A percentile compares a stretch with the other conserved stretches of the same genome.
Conservation (phyloP, 768 basidiomycete species). For the Boletus rubroflammeus region DNA sequence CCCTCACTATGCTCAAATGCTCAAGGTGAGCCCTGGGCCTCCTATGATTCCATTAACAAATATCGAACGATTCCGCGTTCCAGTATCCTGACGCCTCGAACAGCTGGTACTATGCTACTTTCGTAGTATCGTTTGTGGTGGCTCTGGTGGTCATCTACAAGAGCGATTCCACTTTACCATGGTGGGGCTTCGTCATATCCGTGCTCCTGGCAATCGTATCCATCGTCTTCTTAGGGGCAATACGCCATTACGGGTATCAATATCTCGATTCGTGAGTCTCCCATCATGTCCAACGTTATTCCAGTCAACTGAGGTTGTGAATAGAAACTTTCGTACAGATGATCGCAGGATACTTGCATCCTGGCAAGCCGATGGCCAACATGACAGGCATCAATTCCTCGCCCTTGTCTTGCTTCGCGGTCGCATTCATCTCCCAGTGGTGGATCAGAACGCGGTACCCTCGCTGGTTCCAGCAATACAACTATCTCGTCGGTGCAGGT, state of each 20-base stretch:
- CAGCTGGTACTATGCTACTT: constrained; percentile 31
- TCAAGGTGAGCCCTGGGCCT: constrained; percentile 21
- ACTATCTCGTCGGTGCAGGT: constrained; percentile 42
- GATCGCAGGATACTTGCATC: constrained; percentile 36
- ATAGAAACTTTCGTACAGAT: constrained; percentile 33
- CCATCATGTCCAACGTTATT: neutral
- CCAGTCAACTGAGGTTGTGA: neutral
- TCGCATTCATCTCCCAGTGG: constrained; percentile 37
- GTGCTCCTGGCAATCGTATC: constrained; percentile 48
- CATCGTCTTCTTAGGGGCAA: constrained; percentile 49
- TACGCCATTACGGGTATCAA: constrained; percentile 44
- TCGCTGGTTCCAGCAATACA: constrained; percentile 37
- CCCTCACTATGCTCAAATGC: constrained; percentile 56
- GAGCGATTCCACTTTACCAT: constrained; percentile 50
- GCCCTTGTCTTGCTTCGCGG: constrained; percentile 6
- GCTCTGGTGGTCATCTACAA: constrained; percentile 55
- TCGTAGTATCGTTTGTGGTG: constrained; percentile 39
- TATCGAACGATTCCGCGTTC: neutral
- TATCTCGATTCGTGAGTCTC: constrained; percentile 19
- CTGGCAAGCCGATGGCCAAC: constrained; percentile 40
- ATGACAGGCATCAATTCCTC: constrained; percentile 36
- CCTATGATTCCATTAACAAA: constrained; percentile 15
- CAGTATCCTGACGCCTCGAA: constrained; percentile 35
- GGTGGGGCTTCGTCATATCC: constrained; percentile 57
- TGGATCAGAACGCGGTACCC: constrained; percentile 37